A percentile compares a stretch with the other conserved stretches of the same genome.
Evolutionary conservation across 768 basidiomycete species (phyloP).

Genomic region (Kwoniella sp.): DNA sequence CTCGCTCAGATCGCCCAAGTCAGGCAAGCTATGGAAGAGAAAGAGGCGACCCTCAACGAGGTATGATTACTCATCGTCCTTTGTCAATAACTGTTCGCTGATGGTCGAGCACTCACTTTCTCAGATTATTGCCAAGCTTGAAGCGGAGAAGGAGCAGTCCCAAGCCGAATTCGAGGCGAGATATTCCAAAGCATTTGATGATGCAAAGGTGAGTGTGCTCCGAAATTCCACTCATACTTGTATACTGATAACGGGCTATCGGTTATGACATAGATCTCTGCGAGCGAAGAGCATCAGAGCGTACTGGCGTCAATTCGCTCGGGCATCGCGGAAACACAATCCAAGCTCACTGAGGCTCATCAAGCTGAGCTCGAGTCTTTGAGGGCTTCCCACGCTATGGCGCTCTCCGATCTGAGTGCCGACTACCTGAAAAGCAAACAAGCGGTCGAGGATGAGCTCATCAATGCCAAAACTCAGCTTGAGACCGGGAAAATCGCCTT

Average conservation of each 20-base stretch:
- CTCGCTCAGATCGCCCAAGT: constrained; percentile 5
- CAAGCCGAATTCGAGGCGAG: constrained; percentile 16
- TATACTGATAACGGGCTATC: no score
- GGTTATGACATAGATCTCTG: constrained; percentile 28
- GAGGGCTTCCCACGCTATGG: constrained; percentile 26
- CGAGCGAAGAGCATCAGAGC: constrained; percentile 25
- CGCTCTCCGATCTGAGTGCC: constrained; percentile 19
- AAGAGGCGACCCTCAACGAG: constrained; percentile 17
- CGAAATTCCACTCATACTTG: no score
- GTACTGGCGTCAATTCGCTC: constrained; percentile 34
- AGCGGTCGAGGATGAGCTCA: constrained; percentile 3
- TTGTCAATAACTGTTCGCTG: no score
- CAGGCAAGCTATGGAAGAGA: constrained; percentile 12
- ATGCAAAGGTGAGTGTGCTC: constrained; percentile 24
- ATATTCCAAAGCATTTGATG: constrained; percentile 14
- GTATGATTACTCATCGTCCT: no score
- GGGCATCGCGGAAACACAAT: constrained; percentile 28
- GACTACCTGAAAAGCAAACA: constrained; percentile 15
- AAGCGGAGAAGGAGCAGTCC: constrained; percentile 12
- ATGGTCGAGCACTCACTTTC: background rate
- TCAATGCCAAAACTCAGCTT: background rate
- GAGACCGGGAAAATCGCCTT: constrained; percentile 8
- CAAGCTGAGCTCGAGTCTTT: constrained; percentile 32
- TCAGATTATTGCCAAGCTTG: constrained; percentile 24
- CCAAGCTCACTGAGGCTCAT: constrained; percentile 30